These are phyloP conservation scores for Claviceps fusiformis DNA, from an alignment of 2,329 filamentous ascomycete genomes.

Conservation along the genomic window DNA sequence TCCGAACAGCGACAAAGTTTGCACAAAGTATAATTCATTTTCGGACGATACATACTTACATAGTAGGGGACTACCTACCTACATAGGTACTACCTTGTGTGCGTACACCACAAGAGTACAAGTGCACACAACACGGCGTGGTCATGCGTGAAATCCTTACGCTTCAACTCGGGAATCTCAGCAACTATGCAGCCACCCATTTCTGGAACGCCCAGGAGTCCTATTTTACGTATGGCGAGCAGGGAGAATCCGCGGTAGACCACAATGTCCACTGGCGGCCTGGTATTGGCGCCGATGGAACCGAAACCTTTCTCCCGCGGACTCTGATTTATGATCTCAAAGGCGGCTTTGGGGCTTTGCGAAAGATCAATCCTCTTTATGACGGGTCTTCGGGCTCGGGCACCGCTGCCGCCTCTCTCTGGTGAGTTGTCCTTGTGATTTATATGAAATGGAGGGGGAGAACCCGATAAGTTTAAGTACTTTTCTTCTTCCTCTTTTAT, in stretches of 20 bases:
- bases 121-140: neutral
- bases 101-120: neutral
- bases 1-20: no score
- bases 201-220: slow-evolving; percentile 99
- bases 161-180: slow-evolving; percentile 80
- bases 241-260: slow-evolving; percentile 20
- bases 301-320: slow-evolving; percentile 83
- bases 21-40: no score
- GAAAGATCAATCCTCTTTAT: slow-evolving; percentile 81
- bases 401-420: slow-evolving; percentile 18
- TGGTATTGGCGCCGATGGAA: slow-evolving; percentile 68
- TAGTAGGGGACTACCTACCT: no score
- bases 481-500: no score
- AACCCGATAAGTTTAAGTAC: no score
- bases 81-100: no score
- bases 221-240: slow-evolving; percentile 75
- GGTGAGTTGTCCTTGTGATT: slow-evolving; percentile 14
- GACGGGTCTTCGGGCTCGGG: slow-evolving; percentile 30
- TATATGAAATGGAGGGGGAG: neutral
- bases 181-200: slow-evolving; percentile 87
- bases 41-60: no score
- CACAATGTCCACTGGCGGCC: slow-evolving; percentile 72
- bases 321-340: slow-evolving; percentile 93
- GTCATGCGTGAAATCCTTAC: slow-evolving; percentile 90
- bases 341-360: slow-evolving; percentile 77